Evolutionary conservation across 306 rosid species (phyloP).

Genomic region (Aeschynomene evenia): DNA sequence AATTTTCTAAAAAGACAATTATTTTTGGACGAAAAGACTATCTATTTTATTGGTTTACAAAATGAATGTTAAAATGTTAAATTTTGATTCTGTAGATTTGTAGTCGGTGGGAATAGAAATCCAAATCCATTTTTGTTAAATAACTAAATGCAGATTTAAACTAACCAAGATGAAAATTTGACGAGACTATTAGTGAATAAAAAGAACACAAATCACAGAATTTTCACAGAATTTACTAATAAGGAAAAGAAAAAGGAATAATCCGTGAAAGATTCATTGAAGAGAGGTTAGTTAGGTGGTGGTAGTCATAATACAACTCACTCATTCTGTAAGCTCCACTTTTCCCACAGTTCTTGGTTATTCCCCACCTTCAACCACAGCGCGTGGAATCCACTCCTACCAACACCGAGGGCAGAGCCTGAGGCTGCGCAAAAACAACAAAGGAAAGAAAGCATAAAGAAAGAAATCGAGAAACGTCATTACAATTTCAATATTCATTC

Average conservation of each 20-base stretch:
- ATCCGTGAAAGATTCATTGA: not conserved
- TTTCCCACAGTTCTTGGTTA: not conserved
- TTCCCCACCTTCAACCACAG: not conserved
- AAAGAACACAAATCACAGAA: not conserved
- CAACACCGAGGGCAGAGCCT: not conserved
- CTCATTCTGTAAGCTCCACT: not conserved
- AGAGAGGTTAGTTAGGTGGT: not conserved
- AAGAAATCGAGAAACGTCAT: not conserved
- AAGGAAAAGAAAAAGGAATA: not conserved
- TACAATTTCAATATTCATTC: not conserved
- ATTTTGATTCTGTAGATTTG: too few relatives aligned
- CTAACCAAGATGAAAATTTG: not conserved
- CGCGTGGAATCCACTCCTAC: not conserved
- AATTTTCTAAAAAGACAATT: too few relatives aligned
- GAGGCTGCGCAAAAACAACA: not conserved
- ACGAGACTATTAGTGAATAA: not conserved
- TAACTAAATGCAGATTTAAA: not conserved
- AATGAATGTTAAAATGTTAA: too few relatives aligned
- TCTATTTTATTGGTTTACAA: too few relatives aligned
- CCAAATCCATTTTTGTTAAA: too few relatives aligned
- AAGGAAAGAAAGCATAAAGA: not conserved
- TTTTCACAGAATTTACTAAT: too few relatives aligned
- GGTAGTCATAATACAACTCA: not conserved
- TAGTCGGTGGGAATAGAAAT: too few relatives aligned
- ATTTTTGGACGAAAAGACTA: too few relatives aligned